A percentile compares a stretch with the other conserved stretches of the same genome.
Evolutionary conservation across 805 yeast genomes (phyloP).

Genomic region (Ogataea henricii): DNA sequence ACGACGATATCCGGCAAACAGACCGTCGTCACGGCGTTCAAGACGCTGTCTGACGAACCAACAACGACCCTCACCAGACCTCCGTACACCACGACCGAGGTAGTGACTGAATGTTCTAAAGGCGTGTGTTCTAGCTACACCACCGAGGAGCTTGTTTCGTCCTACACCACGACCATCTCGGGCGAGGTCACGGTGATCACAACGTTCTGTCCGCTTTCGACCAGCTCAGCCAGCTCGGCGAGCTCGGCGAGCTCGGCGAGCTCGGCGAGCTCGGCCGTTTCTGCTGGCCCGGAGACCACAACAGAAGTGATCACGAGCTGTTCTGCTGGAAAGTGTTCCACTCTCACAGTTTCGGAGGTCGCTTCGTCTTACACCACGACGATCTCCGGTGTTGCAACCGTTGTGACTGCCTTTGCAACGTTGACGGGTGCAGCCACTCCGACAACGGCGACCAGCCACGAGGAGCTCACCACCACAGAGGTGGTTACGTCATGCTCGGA

Average conservation of each 20-base stretch:
- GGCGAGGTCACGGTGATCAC: constrained; percentile 18
- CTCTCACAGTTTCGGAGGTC: constrained; percentile 19
- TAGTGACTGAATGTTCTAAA: constrained; percentile 19
- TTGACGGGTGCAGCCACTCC: too few species aligned
- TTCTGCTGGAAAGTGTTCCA: constrained; percentile 15
- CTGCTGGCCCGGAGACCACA: constrained; percentile 15
- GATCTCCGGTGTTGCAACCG: constrained; percentile 22
- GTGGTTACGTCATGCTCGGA: constrained; percentile 16
- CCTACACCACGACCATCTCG: constrained; percentile 23
- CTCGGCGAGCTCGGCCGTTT: too few species aligned
- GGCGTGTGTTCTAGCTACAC: constrained; percentile 19
- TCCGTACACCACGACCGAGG: constrained; percentile 17
- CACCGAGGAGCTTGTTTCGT: constrained; percentile 22
- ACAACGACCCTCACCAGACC: constrained; percentile 5
- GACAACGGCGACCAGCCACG: constrained; percentile 6
- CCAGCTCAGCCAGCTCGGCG: too few species aligned
- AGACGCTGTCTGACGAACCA: constrained; percentile 8
- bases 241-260: too few species aligned
- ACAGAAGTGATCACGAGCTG: constrained; percentile 21
- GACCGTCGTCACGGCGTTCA: constrained; percentile 12
- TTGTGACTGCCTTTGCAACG: constrained; percentile 21
- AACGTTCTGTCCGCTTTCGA: constrained; percentile 4
- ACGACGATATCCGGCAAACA: constrained; percentile 19
- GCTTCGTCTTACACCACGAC: constrained; percentile 29
- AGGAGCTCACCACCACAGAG: constrained; percentile 14